These are phyloP conservation scores for Coemansia sp. DNA, from an alignment of 192 early-diverging fungal species.

Conservation along the genomic window DNA sequence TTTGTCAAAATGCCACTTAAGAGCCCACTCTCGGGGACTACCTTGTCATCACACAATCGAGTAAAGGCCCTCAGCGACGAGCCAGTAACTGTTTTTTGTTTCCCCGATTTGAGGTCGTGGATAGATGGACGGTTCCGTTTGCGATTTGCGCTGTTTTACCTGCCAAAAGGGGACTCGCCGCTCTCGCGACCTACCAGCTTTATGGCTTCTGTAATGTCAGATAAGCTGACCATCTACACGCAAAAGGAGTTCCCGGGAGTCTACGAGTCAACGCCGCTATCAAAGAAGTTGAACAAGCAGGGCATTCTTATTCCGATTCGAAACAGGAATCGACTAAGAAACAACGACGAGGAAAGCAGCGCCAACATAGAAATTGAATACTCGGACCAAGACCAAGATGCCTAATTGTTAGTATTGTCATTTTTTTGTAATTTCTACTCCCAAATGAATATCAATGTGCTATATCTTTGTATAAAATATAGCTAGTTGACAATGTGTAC, in stretches of 20 bases:
- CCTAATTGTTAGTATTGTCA: background rate
- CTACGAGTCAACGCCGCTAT: conserved; percentile 35
- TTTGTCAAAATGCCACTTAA: background rate
- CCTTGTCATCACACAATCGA: conserved; percentile 19
- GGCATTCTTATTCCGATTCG: conserved; percentile 41
- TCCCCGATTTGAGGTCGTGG: conserved; percentile 38
- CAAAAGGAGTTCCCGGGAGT: conserved; percentile 48
- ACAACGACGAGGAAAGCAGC: conserved; percentile 11
- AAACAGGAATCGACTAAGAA: conserved; percentile 42
- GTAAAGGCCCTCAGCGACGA: conserved; percentile 26
- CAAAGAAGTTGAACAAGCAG: conserved; percentile 32
- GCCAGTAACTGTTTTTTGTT: conserved; percentile 34
- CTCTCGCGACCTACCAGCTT: conserved; percentile 5
- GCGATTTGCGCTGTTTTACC: conserved; percentile 35
- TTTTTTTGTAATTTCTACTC: too few relatives aligned
- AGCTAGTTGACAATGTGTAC: background rate
- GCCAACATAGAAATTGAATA: background rate
- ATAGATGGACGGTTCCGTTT: conserved; percentile 33
- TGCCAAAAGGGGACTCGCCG: conserved; percentile 11
- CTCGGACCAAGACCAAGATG: background rate
- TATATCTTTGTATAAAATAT: background rate
- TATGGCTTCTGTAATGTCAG: conserved; percentile 19
- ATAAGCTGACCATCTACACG: conserved; percentile 35
- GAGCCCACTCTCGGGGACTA: conserved; percentile 13
- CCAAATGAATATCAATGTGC: background rate